Evolutionary conservation across 1,284 basidiomycete species (phyloP), one percentile per base, ranked within the genome.

Genomic region (Rhizoctonia solani): DNA sequence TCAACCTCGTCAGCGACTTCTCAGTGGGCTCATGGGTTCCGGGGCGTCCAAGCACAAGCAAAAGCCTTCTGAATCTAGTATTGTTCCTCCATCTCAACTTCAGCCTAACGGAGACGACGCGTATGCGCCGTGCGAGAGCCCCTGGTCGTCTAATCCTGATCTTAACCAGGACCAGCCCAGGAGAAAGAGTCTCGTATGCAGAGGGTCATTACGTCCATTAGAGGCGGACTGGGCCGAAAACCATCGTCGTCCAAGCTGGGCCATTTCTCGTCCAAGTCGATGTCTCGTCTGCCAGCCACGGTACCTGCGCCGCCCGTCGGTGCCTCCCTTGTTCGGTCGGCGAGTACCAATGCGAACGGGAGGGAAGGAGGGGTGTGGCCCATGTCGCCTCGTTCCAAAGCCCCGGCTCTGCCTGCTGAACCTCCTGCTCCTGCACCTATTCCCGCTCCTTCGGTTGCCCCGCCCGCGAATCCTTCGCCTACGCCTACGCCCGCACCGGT

Each of bases 141-240:
- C 50, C 3, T 50, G 50, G 11, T 66, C 61, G 9, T 66, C 61
- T 34, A n/a, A 46, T 41, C 32, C 61, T n/a, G n/a, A n/a, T 21
- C 50, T 66, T 6, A 41, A 66, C 19, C 49, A 54, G 14, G 41
- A 44, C 46, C 44, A 61, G 32, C 58, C 58, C 21, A 58, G 44
- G 53, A 66, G 29, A 50, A 61, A 30, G 58, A 61, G 58, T 61
- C 58, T 27, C 44, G 58, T 5, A 50, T 61, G 58, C 58, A 44
- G 13, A 30, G 61, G 29, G 46, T 66, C 50, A 46, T 66, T 44
- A 29, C 61, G 39, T 16, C 61, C 27, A 6, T 66, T 50, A 66
- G 54, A 50, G 53, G 53, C 23, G 19, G 49, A 41, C 27, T 66
- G 27, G 11, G 61, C 6, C 37, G 61, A 16, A 66, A 49, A 25